A percentile compares a stretch with the other conserved stretches of the same genome.
Evolutionary conservation across 208 protist species (phyloP).

Genomic region (Acanthamoeba culbertsoni): DNA sequence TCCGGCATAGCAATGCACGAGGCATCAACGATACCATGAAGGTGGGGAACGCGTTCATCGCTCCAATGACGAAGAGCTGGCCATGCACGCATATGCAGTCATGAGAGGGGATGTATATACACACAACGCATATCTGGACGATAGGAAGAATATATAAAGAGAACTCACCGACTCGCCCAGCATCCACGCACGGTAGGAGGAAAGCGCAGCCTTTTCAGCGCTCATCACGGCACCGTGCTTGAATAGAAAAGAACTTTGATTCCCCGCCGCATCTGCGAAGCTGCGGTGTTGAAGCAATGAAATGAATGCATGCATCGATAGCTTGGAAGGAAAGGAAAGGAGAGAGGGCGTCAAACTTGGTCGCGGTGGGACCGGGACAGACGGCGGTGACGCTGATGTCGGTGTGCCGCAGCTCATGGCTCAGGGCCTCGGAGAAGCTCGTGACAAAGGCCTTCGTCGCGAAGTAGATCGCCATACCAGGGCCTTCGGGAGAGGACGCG

Average conservation of each 20-base stretch:
- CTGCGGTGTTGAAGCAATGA: not conserved
- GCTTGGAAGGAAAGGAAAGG: not conserved
- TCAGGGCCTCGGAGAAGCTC: conserved; percentile 20
- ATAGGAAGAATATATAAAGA: not conserved
- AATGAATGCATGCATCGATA: not conserved
- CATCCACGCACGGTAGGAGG: conserved; percentile 22
- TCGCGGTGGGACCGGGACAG: not conserved
- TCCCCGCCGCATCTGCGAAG: conserved; percentile 5
- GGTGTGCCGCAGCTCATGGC: not conserved
- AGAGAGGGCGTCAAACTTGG: not conserved
- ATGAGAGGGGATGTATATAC: too few relatives aligned
- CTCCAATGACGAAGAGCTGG: not conserved
- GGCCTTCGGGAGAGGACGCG: not conserved
- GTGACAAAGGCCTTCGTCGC: conserved; percentile 28
- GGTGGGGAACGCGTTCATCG: not conserved
- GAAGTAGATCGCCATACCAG: conserved; percentile 13
- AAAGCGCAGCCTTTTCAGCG: not conserved
- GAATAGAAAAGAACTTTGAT: not conserved
- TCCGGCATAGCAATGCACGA: too few relatives aligned
- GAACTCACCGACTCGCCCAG: not conserved
- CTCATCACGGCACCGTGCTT: not conserved
- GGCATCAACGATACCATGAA: not conserved
- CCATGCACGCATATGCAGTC: too few relatives aligned
- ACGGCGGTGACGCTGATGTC: not conserved
- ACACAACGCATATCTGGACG: not conserved